Evolutionary conservation across 1,139 yeast species (phyloP).

Genomic region (Candida glucosophila): DNA sequence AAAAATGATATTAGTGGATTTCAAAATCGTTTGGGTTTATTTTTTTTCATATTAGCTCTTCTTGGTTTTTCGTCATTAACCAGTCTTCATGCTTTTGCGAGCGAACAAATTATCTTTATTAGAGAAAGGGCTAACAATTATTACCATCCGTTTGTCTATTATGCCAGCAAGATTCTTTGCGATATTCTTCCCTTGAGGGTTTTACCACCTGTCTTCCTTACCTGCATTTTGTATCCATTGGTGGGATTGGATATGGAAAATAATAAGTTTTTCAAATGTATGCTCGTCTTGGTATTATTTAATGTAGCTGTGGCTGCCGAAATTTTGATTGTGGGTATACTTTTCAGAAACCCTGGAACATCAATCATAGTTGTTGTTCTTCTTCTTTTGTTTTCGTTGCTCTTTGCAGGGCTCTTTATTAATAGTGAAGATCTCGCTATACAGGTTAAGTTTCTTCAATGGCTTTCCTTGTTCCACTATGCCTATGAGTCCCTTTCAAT

Average conservation of each 20-base stretch:
- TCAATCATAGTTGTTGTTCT: constrained; percentile 86
- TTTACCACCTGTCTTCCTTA: constrained; percentile 76
- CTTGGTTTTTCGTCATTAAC: constrained; percentile 93
- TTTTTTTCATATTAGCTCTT: constrained; percentile 80
- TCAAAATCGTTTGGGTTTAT: constrained; percentile 88
- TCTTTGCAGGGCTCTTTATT: constrained; percentile 89
- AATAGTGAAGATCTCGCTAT: constrained; percentile 70
- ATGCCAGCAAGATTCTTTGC: constrained; percentile 74
- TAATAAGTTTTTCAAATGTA: constrained; percentile 66
- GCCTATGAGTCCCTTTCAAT: constrained; percentile 90
- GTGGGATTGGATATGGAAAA: constrained; percentile 79
- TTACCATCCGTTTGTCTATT: constrained; percentile 80
- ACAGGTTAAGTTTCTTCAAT: constrained; percentile 72
- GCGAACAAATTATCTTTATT: constrained; percentile 80
- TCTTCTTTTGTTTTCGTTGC: constrained; percentile 69
- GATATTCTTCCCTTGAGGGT: constrained; percentile 86
- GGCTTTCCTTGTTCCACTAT: constrained; percentile 85
- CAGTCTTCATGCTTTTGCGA: constrained; percentile 79
- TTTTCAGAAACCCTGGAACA: constrained; percentile 85
- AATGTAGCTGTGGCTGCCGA: constrained; percentile 82
- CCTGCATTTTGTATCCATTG: constrained; percentile 85
- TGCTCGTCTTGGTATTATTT: constrained; percentile 66
- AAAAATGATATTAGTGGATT: constrained; percentile 89
- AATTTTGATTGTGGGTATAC: constrained; percentile 77
- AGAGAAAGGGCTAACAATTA: constrained; percentile 93